Percentiles rank a stretch among this genome's conserved stretches.
phyloP scores from a whole-genome alignment of 2,329 filamentous ascomycete species.

The Pseudogymnoascus sp. region DNA sequence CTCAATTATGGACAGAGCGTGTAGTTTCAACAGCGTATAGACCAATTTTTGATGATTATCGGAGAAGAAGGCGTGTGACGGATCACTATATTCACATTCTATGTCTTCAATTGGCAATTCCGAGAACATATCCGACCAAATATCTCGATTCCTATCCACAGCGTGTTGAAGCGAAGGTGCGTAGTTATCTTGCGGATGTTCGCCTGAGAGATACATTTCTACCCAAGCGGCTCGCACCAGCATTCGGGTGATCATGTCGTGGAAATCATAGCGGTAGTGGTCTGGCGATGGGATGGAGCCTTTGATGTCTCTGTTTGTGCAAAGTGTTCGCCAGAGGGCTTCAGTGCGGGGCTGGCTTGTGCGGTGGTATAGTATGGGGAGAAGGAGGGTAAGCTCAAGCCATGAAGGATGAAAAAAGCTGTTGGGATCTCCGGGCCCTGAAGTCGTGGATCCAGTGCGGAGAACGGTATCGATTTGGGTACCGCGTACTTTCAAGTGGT shows the following conservation, averaged over 20 bases:
- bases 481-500: background rate
- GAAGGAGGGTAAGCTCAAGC: background rate
- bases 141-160: background rate
- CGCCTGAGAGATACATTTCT: background rate
- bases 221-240: background rate
- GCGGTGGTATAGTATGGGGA: background rate
- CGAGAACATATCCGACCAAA: background rate
- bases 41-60: background rate
- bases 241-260: background rate
- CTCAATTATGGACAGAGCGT: background rate
- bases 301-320: background rate
- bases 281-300: background rate
- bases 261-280: background rate
- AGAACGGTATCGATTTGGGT: background rate
- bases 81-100: background rate
- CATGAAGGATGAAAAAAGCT: background rate
- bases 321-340: background rate
- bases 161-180: background rate
- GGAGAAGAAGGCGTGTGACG: background rate
- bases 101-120: background rate
- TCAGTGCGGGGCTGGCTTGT: background rate
- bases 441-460: background rate
- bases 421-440: background rate
- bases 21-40: background rate
- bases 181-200: background rate